Base-by-base conservation (phyloP, 257 asterid species). In the Henckelia pumila region DNA sequence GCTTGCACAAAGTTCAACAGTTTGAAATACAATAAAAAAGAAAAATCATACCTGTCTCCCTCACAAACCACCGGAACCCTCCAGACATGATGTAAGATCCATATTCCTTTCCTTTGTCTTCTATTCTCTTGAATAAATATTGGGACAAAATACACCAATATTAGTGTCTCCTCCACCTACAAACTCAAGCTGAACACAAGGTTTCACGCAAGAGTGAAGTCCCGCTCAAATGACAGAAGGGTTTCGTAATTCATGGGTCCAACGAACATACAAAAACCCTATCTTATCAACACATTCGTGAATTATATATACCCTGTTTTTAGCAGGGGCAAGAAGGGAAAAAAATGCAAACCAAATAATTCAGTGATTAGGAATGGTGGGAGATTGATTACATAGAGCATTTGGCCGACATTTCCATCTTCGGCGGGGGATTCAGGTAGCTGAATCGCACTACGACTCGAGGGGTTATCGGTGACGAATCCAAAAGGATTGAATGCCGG, bases 341-440 rank as follows among this genome's bases (percentile, higher is more conserved):
- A 11, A 25, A 29, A 30, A 44, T n/a, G 17, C 8, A 25, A 9
- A 30, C 19, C 8, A 16, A 26, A 57, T 26, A 26, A 30, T 1
- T 35, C 10, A 55, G 49, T 62, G 22, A 58, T 23, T 26, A 58
- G 29, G 35, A 33, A 4, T 2, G 9, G 16, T 20, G 61, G 59
- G 19, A 52, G n/a, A n/a, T n/a, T n/a, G n/a, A 69, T 81, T 84
- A 93, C 97, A 67, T 88, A 84, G 68, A 88, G 95, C 96, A 93
- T 76, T 82, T 93, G 99, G 44, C 99, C 97, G 37, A 90, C 99
- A 68, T 93, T 93, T 64, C 97, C 95, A 69, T 90, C 97, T 79
- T 93, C 99, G 6, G 99, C 99, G 0, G 99, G 99, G 20, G 89
- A 78, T 70, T 88, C 95, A 2, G 96, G 95, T 61, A 93, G 88